phyloP scores from a whole-genome alignment of 768 basidiomycete species.

The Cyathus striatus region DNA sequence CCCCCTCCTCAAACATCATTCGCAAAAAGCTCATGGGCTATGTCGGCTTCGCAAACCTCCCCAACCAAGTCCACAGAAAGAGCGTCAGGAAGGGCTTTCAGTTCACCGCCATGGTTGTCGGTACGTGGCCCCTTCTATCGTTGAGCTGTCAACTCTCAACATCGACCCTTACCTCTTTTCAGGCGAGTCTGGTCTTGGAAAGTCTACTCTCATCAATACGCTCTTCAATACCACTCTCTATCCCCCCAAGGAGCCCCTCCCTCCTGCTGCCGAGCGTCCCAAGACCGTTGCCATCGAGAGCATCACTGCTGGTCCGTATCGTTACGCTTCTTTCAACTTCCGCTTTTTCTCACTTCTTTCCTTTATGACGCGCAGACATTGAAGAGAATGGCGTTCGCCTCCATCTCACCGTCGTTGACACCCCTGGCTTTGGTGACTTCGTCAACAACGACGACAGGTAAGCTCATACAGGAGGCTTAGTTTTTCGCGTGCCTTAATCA shows the following conservation, averaged over 20 bases:
- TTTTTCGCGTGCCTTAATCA: conserved; percentile 12
- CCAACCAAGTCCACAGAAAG: conserved; percentile 99
- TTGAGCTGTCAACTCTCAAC: conserved; percentile 14
- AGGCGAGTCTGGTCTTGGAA: conserved; percentile 98
- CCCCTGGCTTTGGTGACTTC: too few relatives aligned
- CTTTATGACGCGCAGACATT: conserved; percentile 64
- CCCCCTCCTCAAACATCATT: conserved; percentile 41
- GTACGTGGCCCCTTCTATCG: conserved; percentile 45
- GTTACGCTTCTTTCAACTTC: conserved; percentile 12
- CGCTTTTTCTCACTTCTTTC: conserved; percentile 16
- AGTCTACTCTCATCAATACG: conserved; percentile 98
- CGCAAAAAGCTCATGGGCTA: conserved; percentile 95
- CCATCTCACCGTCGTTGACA: conserved; percentile 98
- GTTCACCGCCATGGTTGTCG: conserved; percentile 98
- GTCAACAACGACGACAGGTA: conserved; percentile 99
- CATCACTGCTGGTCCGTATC: conserved; percentile 92
- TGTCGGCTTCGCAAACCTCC: conserved; percentile 95
- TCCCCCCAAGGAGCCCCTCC: conserved; percentile 77
- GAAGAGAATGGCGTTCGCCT: conserved; percentile 97
- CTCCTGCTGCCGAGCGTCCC: conserved; percentile 81
- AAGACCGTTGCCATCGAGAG: conserved; percentile 98
- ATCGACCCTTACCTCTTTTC: conserved; percentile 15
- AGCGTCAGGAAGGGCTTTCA: conserved; percentile 98
- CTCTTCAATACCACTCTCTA: conserved; percentile 97
- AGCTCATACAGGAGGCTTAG: conserved; percentile 12